Conservation (phyloP, 352 stramenopile species). For the Globisporangium mamillatum region DNA sequence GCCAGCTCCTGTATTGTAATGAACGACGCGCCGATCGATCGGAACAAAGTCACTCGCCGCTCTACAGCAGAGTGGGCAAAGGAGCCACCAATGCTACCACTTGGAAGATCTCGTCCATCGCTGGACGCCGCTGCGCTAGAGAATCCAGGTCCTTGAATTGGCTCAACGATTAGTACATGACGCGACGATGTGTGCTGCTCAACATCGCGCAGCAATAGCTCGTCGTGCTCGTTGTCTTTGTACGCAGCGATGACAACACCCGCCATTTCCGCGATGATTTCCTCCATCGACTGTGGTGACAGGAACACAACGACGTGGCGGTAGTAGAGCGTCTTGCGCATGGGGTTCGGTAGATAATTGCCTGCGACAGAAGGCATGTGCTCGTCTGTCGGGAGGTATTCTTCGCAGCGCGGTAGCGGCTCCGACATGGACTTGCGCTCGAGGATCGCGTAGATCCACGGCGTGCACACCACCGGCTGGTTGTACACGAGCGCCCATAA, state of each 20-base stretch:
- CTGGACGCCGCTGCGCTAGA: constrained; percentile 54
- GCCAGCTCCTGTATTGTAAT: constrained; percentile 80
- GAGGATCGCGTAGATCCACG: constrained; percentile 79
- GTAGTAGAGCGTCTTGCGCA: constrained; percentile 74
- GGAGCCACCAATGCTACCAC: not conserved
- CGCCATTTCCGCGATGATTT: constrained; percentile 72
- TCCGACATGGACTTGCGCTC: constrained; percentile 72
- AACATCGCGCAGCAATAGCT: constrained; percentile 52
- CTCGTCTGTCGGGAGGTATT: constrained; percentile 66
- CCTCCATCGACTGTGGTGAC: constrained; percentile 67
- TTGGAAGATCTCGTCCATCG: constrained; percentile 31
- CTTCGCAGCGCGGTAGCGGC: constrained; percentile 68
- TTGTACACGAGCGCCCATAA: constrained; percentile 86
- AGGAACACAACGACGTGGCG: constrained; percentile 77
- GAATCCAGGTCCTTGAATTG: constrained; percentile 41
- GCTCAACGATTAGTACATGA: constrained; percentile 65
- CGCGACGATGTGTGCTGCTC: constrained; percentile 45
- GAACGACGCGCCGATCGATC: constrained; percentile 60
- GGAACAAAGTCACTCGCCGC: constrained; percentile 57
- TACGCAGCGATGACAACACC: constrained; percentile 67
- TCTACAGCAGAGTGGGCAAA: constrained; percentile 34
- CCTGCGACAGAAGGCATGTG: constrained; percentile 46
- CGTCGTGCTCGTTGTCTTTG: constrained; percentile 45
- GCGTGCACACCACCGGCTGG: constrained; percentile 76
- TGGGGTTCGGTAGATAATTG: constrained; percentile 74